Base-by-base conservation (phyloP, 176 grass and related monocot genomes). In the Areca catechu region DNA sequence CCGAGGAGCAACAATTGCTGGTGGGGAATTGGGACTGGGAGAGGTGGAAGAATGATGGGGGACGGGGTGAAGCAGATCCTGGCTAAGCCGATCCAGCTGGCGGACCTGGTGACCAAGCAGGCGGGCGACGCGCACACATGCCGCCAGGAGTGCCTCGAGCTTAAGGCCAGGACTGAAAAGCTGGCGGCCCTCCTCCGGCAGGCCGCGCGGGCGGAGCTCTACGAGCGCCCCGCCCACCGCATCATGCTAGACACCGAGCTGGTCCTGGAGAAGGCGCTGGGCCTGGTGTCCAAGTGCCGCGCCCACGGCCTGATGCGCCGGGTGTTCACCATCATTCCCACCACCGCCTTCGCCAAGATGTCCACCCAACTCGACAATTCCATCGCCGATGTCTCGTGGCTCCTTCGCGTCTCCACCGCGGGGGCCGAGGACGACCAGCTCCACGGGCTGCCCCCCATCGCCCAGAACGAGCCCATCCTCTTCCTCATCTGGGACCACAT, bases 11-110 rank as follows among this genome's bases (percentile, higher is more conserved):
- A n/a, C n/a, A n/a, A n/a, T n/a, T n/a, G n/a, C n/a, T n/a, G n/a
- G n/a, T n/a, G n/a, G n/a, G n/a, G n/a, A n/a, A n/a, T n/a, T n/a
- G 6, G 10, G 10, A 29, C 7, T 1, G 34, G 10, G 0, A 2
- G 1, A 43, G 34, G 34, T 43, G 7, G 34, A 43, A 10, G 34
- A 10, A 20, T 20, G 51, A 95, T 95, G 91, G 73, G 79, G 61
- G 91, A 95, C 18, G 74, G 74, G 27, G 54, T 67, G 61, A 95
- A 95, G 72, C 50, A 68, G 60, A 86, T 90, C 82, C 77, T 90
- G 74, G 77, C 77, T 19, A 86, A 82, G 71, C 91, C 86, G 57
- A 95, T 95, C 71, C 75, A 90, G 56, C 79, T 90, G 29, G 85
- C 91, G 6, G 91, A 95, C 67, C 86, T 84, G 60, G 91, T 95